Conservation (phyloP, 805 yeast genomes). For the Cyberlindnera maritima region DNA sequence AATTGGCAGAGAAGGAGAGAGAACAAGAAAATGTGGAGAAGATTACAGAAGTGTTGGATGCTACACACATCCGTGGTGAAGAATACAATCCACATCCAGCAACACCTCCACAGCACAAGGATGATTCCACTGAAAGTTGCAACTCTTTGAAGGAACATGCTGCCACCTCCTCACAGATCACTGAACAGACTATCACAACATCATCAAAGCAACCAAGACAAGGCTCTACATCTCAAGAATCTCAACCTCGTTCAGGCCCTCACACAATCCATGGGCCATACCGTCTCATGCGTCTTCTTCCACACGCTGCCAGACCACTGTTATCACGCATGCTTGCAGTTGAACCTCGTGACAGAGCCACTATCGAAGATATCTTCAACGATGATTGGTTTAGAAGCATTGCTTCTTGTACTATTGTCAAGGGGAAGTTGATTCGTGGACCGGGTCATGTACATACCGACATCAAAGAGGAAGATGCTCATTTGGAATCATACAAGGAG, state of each 20-base stretch:
- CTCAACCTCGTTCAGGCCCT: not conserved
- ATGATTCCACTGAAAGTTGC: not conserved
- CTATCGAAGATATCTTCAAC: constrained; percentile 58
- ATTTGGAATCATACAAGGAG: constrained; percentile 39
- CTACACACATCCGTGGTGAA: constrained; percentile 14
- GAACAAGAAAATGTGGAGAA: constrained; percentile 10
- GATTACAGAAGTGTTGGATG: constrained; percentile 16
- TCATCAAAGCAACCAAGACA: not conserved
- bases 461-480: constrained; percentile 45
- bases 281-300: constrained; percentile 73
- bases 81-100: constrained; percentile 8
- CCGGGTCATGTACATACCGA: constrained; percentile 51
- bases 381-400: constrained; percentile 74
- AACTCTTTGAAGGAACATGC: not conserved
- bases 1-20: constrained; percentile 1
- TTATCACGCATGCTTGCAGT: constrained; percentile 62
- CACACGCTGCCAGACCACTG: constrained; percentile 80
- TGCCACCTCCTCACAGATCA: not conserved
- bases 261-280: constrained; percentile 67
- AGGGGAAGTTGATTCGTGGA: constrained; percentile 39
- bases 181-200: not conserved
- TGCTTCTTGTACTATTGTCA: constrained; percentile 52
- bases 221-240: not conserved
- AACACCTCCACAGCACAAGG: not conserved
- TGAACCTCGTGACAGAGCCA: constrained; percentile 61